Percentiles rank a stretch among this genome's conserved stretches.
Conservation (phyloP, 306 rosid genomes). For the Senna siamea region DNA sequence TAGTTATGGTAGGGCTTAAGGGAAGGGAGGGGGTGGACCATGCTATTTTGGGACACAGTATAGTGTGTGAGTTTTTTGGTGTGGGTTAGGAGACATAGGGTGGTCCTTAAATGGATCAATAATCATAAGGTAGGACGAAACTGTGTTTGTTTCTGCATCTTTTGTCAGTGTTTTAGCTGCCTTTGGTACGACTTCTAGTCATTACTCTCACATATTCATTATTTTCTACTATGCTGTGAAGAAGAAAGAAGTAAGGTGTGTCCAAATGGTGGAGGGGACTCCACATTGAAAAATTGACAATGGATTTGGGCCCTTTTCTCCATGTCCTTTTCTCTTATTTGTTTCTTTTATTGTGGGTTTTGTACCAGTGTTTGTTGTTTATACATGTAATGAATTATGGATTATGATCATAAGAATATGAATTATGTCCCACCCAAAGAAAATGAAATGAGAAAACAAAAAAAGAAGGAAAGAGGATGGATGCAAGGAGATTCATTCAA, state of each 20-base stretch:
- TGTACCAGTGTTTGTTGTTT: no score
- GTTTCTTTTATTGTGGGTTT: neutral
- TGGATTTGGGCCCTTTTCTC: neutral
- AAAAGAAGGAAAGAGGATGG: no score
- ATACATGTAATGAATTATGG: neutral
- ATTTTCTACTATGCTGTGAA: neutral
- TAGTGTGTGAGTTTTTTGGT: neutral
- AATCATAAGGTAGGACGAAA: constrained; percentile 32
- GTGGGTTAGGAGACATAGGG: constrained; percentile 11
- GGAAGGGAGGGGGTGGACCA: constrained; percentile 29
- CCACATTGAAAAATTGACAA: neutral
- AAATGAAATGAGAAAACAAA: no score
- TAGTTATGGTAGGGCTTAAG: constrained; percentile 2
- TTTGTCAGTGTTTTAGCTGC: constrained; percentile 31
- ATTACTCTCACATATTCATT: neutral
- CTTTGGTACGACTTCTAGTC: constrained; percentile 24
- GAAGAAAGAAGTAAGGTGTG: neutral
- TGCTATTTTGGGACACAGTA: neutral
- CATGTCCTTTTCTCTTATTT: neutral
- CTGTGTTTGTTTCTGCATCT: constrained; percentile 20
- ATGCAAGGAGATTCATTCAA: no score
- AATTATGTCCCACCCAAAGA: no score
- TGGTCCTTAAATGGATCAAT: constrained; percentile 39
- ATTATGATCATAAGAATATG: no score
- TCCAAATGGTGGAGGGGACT: constrained; percentile 12